These are phyloP conservation scores for Leccinum broughii DNA, from an alignment of 768 basidiomycete species.

Conservation along the genomic window DNA sequence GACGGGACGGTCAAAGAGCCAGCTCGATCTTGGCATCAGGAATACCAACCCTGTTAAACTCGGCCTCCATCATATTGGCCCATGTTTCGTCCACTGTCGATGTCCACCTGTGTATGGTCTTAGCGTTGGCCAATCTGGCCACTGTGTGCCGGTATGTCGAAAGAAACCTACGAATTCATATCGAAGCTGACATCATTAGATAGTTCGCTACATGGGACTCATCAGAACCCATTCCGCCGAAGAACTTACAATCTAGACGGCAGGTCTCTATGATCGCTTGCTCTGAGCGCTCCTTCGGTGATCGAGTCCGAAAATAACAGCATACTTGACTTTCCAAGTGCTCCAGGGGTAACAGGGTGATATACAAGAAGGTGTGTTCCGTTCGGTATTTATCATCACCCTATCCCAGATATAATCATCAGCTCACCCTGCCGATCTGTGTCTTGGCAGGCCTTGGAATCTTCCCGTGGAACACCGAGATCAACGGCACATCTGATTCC, in stretches of 20 bases:
- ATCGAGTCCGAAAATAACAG: background rate
- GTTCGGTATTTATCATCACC: background rate
- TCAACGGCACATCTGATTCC: background rate
- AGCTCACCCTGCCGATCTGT: background rate
- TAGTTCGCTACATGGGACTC: background rate
- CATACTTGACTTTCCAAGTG: background rate
- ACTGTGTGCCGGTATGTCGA: background rate
- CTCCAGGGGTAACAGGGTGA: background rate
- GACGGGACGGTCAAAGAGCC: background rate
- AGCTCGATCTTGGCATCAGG: background rate
- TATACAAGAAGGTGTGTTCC: background rate
- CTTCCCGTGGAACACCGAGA: constrained; percentile 1
- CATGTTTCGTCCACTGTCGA: background rate
- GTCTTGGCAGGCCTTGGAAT: constrained; percentile 3
- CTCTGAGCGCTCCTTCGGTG: background rate
- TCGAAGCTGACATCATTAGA: background rate
- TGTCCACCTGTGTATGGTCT: constrained; percentile 3
- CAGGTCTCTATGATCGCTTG: background rate
- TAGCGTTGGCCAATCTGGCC: background rate
- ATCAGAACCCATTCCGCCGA: background rate
- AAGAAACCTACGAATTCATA: constrained; percentile 5
- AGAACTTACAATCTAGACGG: background rate
- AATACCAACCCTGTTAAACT: background rate
- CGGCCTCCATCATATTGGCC: background rate
- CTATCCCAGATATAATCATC: background rate